These are phyloP conservation scores for Xanthoparmelia taractica DNA, from an alignment of 495 filamentous ascomycete genomes.

Conservation along the genomic window DNA sequence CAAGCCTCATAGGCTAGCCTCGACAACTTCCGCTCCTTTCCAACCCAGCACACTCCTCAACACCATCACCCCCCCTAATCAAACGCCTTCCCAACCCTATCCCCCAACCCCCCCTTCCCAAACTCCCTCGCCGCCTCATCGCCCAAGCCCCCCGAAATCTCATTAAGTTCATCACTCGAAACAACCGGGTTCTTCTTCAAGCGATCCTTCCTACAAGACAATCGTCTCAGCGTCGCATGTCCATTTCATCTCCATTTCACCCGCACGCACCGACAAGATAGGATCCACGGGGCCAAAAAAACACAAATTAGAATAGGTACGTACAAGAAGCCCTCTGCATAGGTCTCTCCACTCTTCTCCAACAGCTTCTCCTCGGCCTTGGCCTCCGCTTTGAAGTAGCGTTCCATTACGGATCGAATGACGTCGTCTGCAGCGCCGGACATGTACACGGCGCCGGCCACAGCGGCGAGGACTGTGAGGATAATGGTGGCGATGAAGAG, in stretches of 20 bases:
- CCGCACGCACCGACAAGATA: too few species aligned
- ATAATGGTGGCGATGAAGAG: constrained; percentile 2
- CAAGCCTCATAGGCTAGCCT: too few species aligned
- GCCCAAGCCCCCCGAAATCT: constrained; percentile 13
- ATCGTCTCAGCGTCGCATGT: too few species aligned
- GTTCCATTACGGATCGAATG: constrained; percentile 12
- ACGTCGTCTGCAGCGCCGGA: constrained; percentile 16
- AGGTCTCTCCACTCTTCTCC: constrained; percentile 12
- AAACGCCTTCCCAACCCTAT: constrained; percentile 15
- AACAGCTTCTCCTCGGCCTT: constrained; percentile 20
- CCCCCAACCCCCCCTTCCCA: constrained; percentile 9
- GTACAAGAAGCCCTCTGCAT: constrained; percentile 20
- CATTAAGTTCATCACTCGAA: constrained; percentile 16
- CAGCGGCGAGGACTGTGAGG: neutral
- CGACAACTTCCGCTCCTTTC: too few species aligned
- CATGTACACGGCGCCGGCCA: constrained; percentile 11
- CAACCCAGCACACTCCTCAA: too few species aligned
- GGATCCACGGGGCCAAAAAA: neutral
- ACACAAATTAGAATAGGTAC: neutral
- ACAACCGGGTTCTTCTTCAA: constrained; percentile 25
- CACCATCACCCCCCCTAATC: too few species aligned
- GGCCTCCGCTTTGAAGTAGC: constrained; percentile 23
- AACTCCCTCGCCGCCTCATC: constrained; percentile 14
- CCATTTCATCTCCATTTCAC: too few species aligned
- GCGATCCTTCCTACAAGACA: constrained; percentile 18